Percentiles rank a stretch among this genome's conserved stretches.
Conservation (phyloP, 106 monocot genomes). For the Phalaenopsis equestris region DNA sequence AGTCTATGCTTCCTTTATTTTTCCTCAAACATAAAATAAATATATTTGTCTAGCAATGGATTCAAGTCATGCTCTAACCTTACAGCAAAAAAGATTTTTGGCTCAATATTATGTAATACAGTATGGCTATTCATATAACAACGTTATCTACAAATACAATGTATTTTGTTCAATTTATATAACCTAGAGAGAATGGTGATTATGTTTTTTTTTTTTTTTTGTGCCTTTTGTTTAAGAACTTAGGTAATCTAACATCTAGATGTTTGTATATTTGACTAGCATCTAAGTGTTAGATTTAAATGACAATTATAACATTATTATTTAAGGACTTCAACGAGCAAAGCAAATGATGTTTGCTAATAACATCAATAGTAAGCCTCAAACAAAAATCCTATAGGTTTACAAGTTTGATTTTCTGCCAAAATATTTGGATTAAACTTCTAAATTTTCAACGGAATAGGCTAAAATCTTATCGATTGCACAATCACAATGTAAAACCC, state of each 20-base stretch:
- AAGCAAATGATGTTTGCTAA: too few species aligned
- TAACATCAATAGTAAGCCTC: background rate
- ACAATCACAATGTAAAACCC: background rate
- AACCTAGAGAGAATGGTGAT: background rate
- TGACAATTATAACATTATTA: background rate
- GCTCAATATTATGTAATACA: background rate
- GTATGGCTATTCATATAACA: background rate
- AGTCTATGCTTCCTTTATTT: too few species aligned
- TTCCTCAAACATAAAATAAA: too few species aligned
- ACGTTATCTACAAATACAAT: background rate
- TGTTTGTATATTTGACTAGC: background rate
- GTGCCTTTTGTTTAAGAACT: background rate
- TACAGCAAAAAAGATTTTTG: background rate
- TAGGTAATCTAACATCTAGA: background rate
- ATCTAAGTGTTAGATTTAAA: background rate
- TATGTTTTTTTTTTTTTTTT: background rate
- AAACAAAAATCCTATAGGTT: background rate
- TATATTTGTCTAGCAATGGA: too few species aligned
- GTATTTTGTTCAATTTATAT: background rate
- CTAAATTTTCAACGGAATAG: background rate
- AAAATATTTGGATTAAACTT: background rate
- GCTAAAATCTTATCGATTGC: background rate
- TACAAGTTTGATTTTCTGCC: background rate
- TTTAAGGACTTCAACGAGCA: background rate
- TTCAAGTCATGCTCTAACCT: too few species aligned